Evolutionary conservation across 257 asterid genomes (phyloP), one percentile per base, ranked within the genome.

Genomic region (Solanum medicagineum): DNA sequence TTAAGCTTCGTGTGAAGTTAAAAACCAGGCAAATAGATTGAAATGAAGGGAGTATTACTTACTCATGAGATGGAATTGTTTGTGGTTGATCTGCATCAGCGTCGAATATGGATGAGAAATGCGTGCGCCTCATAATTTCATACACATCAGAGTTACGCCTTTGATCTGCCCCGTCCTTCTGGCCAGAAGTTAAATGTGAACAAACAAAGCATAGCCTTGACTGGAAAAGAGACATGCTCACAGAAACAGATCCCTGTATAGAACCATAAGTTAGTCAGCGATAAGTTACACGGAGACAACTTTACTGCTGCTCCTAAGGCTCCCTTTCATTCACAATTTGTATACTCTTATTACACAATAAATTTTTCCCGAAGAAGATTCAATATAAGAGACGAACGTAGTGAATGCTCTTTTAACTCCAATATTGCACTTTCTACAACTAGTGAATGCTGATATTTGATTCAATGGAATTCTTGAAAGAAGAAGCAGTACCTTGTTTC

Each of bases 221-320:
- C 92, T 97, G 99, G 92, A 95, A 91, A 85, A 97, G 85, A 51
- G 99, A 94, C 99, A 97, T 92, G 87, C 99, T 95, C 86, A 97
- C 98, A 80, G 99, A 90, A 89, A 97, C 85, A 42, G 99, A 92
- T 90, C 99, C 99, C 99, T 97, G 92, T 10, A 53, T 2, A 79
- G 1, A 8, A 49, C 59, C 24, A 49, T 75, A 15, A 26, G 17
- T 17, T 79, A 53, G 26, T 79, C 8, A 69, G 26, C 8, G 4
- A 36, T 69, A 68, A 8, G 15, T 68, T 1, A 8, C n/a, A 69
- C 15, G 12, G 2, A 7, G 2, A 40, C 26, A 17, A 40, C 51
- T 69, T 69, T 69, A 69, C 16, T 8, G 12, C 17, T 17, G 45
- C 26, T 36, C 51, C 51, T 36, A 17, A 69, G 77, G n/a, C 77